These are phyloP conservation scores for Ophiostoma piceae DNA, from an alignment of 2,329 filamentous ascomycete species.

Conservation along the genomic window DNA sequence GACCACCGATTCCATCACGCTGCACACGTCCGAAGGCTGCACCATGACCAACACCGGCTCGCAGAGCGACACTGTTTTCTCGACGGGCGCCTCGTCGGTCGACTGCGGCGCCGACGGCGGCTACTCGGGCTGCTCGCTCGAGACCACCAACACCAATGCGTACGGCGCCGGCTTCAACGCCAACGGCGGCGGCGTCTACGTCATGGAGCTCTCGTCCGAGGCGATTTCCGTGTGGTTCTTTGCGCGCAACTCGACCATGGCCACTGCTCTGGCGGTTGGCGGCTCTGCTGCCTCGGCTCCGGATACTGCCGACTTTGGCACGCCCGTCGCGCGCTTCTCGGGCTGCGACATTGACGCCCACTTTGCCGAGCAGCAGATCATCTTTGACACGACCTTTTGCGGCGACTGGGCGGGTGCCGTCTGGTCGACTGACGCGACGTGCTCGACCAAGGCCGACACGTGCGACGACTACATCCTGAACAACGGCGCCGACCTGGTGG, in stretches of 20 bases:
- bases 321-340: conserved; percentile 62
- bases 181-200: conserved; percentile 64
- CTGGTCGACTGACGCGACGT: conserved; percentile 55
- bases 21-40: conserved; percentile 63
- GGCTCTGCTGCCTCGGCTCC: conserved; percentile 58
- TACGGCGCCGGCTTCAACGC: conserved; percentile 69
- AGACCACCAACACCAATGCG: conserved; percentile 46
- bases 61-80: conserved; percentile 42
- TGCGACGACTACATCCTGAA: conserved; percentile 68
- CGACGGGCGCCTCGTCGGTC: conserved; percentile 36
- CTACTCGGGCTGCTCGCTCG: conserved; percentile 56
- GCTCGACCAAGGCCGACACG: conserved; percentile 54
- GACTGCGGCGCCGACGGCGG: conserved; percentile 32
- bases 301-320: conserved; percentile 62
- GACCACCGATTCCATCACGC: conserved; percentile 55
- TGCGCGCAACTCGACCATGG: conserved; percentile 44
- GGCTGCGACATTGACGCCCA: conserved; percentile 65
- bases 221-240: conserved; percentile 82
- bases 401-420: conserved; percentile 77
- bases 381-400: conserved; percentile 81
- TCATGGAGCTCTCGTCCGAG: conserved; percentile 67
- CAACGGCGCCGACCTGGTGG: conserved; percentile 63
- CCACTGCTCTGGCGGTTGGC: conserved; percentile 29
- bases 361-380: conserved; percentile 69
- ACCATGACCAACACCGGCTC: conserved; percentile 47